phyloP scores from a whole-genome alignment of 108 stramenopile genomes.

The Cyclotella cryptica region DNA sequence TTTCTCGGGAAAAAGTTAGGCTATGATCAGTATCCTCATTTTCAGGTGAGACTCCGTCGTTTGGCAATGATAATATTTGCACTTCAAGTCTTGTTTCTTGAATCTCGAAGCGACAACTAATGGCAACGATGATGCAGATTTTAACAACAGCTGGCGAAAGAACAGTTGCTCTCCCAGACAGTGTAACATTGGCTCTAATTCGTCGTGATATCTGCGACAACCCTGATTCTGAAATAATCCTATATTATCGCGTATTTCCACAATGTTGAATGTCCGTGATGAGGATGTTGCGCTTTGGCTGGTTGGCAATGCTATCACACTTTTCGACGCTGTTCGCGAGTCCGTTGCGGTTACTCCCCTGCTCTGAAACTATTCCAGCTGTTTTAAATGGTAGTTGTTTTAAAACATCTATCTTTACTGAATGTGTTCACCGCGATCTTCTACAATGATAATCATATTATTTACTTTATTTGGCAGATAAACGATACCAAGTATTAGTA shows the following conservation, averaged over 20 bases:
- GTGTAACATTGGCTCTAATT: constrained; percentile 41
- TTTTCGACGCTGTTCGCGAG: background rate
- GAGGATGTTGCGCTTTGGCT: background rate
- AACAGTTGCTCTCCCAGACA: constrained; percentile 38
- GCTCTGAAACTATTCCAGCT: no score
- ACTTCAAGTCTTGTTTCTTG: background rate
- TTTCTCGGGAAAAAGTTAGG: constrained; percentile 59
- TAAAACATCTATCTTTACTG: background rate
- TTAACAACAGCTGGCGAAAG: constrained; percentile 40
- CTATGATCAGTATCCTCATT: constrained; percentile 38
- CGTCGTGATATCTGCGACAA: constrained; percentile 51
- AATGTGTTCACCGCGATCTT: background rate
- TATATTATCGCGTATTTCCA: constrained; percentile 46
- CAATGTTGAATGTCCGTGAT: background rate
- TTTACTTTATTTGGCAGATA: background rate
- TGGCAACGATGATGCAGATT: constrained; percentile 24
- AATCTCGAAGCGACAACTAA: background rate
- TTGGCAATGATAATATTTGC: background rate
- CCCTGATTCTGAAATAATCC: constrained; percentile 44
- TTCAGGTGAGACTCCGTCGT: constrained; percentile 41
- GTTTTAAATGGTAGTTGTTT: background rate
- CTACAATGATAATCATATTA: background rate
- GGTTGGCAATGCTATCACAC: background rate
- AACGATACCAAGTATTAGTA: no score
- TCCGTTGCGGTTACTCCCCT: no score